Base-by-base conservation (phyloP, 495 filamentous ascomycete species). In the Aspergillus coremiiformis region DNA sequence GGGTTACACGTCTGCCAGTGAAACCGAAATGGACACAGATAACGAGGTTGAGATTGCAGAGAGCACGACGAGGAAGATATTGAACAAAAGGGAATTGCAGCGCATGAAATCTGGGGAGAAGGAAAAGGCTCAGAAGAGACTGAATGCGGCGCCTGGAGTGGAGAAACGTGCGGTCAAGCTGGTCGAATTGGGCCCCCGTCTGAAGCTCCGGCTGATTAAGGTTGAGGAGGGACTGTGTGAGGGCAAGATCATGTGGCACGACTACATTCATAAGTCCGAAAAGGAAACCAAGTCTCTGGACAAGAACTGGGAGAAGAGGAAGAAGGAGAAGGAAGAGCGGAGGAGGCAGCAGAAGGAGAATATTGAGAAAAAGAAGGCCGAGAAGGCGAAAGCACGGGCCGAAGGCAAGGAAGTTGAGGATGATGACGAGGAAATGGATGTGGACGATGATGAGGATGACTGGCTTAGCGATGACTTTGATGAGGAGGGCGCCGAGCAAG, bases 171-270 rank as follows among this genome's bases (percentile, higher is more conserved):
- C 85, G 3, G 86, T 99, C 8, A 96, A 93, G 64, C 71, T 97
- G 21, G 83, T 94, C 3, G 93, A 99, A 66, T 72, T 97, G 8
- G 93, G 93, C 0, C 93, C 93, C 3, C 84, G 93, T 47, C 81
- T 99, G 85, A 85, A 79, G 58, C 69, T 99, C 27, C 81, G 92
- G 37, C 78, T 99, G 79, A 85, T 86, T 47, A 97, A 99, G 70
- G 91, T 99, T 10, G 93, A 99, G 65, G 94, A 97, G 55, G 94
- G 90, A 14, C 66, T 97, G 11, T 96, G 90, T 61, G 79, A 81
- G 27, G 93, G 93, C 33, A 91, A 89, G 69, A 79, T 96, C 29
- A 87, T 99, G 86, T 97, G 94, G 93, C 94, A 99, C 69, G 90
- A 96, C 61, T 93, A 84, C 60, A 78, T 96, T 49, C 78, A 79